Percentiles rank a stretch among this genome's conserved stretches.
phyloP scores from a whole-genome alignment of 345 rosid species.

The Conringia planisiliqua region DNA sequence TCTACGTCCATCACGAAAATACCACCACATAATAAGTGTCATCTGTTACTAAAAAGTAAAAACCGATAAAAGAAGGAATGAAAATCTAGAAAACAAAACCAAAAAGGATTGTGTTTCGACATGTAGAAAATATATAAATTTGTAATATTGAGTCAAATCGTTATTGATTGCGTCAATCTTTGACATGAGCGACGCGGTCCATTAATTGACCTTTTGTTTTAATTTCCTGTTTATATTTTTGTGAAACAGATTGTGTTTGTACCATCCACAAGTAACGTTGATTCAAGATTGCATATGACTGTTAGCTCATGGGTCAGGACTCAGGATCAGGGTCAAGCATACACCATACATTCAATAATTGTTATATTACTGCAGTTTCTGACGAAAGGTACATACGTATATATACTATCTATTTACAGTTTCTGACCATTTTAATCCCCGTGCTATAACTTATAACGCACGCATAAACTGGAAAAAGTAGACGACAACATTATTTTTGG shows the following conservation, averaged over 20 bases:
- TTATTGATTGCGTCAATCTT: constrained; percentile 1
- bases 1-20: background rate
- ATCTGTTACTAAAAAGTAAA: too few relatives aligned
- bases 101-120: background rate
- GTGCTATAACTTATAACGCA: background rate
- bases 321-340: background rate
- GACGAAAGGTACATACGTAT: too few relatives aligned
- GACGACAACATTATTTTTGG: too few relatives aligned
- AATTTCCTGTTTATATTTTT: background rate
- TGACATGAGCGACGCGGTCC: background rate
- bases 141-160: background rate
- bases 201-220: constrained; percentile 14
- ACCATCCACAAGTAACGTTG: background rate
- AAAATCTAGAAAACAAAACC: too few relatives aligned
- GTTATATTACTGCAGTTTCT: background rate
- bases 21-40: background rate
- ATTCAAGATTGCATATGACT: constrained; percentile 11
- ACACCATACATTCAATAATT: background rate
- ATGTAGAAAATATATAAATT: background rate
- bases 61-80: too few relatives aligned
- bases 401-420: too few relatives aligned
- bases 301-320: background rate
- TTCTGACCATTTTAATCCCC: background rate
- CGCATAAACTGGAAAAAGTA: too few relatives aligned
- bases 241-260: background rate